phyloP scores from a whole-genome alignment of 2,329 filamentous ascomycete genomes.

The Hypoxylon sp. region DNA sequence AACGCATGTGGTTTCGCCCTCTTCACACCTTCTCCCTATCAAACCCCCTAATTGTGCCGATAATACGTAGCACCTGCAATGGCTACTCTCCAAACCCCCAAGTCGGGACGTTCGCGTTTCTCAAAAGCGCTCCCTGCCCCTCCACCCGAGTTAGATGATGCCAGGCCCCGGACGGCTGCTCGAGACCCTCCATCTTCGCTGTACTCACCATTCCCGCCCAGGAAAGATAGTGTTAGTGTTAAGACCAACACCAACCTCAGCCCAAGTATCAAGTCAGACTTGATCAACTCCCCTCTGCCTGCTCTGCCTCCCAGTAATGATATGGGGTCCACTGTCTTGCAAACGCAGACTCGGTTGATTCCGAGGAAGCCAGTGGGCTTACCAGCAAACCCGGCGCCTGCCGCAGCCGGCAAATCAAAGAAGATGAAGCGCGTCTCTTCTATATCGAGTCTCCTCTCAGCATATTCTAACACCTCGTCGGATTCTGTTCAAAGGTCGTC shows the following conservation, averaged over 20 bases:
- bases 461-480: slow-evolving; percentile 64
- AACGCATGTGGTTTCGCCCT: slow-evolving; percentile 41
- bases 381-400: slow-evolving; percentile 33
- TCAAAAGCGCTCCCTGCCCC: slow-evolving; percentile 69
- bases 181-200: slow-evolving; percentile 45
- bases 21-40: slow-evolving; percentile 29
- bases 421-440: slow-evolving; percentile 60
- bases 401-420: slow-evolving; percentile 35
- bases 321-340: slow-evolving; percentile 42
- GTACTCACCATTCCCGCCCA: slow-evolving; percentile 48
- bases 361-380: slow-evolving; percentile 54
- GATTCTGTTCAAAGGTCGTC: slow-evolving; percentile 60
- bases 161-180: slow-evolving; percentile 38
- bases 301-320: slow-evolving; percentile 45
- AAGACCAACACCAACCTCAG: slow-evolving; percentile 42
- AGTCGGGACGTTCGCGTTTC: slow-evolving; percentile 65
- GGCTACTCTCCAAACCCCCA: slow-evolving; percentile 51
- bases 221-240: slow-evolving; percentile 46
- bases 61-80: slow-evolving; percentile 38
- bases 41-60: slow-evolving; percentile 37
- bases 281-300: slow-evolving; percentile 51
- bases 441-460: slow-evolving; percentile 67
- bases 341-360: slow-evolving; percentile 52
- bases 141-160: slow-evolving; percentile 53
- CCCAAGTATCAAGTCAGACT: slow-evolving; percentile 45